Evolutionary conservation across 2,329 filamentous ascomycete species (phyloP), one percentile per base, ranked within the genome.

Genomic region (Davidsoniella eucalypti): DNA sequence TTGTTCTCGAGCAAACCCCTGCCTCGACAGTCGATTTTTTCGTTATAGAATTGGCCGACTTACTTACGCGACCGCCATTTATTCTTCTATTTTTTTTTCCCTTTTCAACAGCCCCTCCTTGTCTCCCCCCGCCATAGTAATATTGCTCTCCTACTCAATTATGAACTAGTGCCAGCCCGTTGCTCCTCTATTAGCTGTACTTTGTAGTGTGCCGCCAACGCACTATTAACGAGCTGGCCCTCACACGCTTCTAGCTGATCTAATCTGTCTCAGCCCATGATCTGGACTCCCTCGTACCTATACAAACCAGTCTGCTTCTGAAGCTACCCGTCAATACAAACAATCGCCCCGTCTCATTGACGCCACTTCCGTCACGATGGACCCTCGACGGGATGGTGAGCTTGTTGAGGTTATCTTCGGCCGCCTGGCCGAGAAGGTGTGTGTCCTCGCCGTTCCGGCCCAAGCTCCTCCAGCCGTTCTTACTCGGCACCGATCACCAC

Each of bases 361-460:
- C 29, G 29, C 29, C 16, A 33, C 16, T 33, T 42, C 14, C 38
- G 37, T 36, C 42, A 49, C 49, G 16, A 54, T 54, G 52, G 49
- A 49, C 48, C 47, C 49, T 23, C 40, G 29, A 9, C 69, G 70
- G 61, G 73, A 77, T 62, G 67, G 69, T 56, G 69, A 68, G 61
- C 65, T 78, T 57, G 72, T 78, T 54, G 67, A 69, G 61, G 73
- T 70, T 62, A 66, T 78, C 56, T 72, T 78, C 57, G 73, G 76
- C 60, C 72, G 75, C 61, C 66, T 78, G 52, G 69, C 71, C 50
- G 71, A 72, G 53, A 73, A 76, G 68, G 77, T 80, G 71, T 57
- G 61, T 57, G 21, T 14, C 37, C 26, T 16, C n/a, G 26, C 23
- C 26, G 25, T 29, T 29, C 26, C 10, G n/a, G 12, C 21, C 39